Base-by-base conservation (phyloP, 352 stramenopile species). In the Globisporangium cylindrosporum region DNA sequence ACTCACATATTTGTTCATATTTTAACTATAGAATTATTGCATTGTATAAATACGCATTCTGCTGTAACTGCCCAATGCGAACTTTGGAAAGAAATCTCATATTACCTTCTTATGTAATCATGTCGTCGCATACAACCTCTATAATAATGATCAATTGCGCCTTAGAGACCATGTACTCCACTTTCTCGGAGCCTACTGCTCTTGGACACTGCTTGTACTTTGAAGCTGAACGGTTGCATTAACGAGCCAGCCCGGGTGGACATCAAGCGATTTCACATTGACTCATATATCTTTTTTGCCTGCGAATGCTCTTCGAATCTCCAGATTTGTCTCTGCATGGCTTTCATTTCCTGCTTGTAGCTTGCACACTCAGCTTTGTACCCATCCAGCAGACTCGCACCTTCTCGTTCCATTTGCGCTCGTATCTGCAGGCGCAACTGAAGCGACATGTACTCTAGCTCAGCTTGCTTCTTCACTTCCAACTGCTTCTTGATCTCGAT, bases 381-480 rank as follows among this genome's bases (percentile, higher is more conserved):
- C 9, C 9, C 20, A 48, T 61, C 56, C 32, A 46, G 5, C n/a
- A 32, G 56, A 48, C 56, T 48, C 20, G 32, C 32, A 15, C 20
- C 12, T 36, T 61, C 29, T 48, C 73, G 59, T 4, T 73, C 75
- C 8, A 79, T 63, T 64, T 85, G 77, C 22, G 59, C 73, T 49
- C 66, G 68, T 25, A 83, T 53, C 32, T 84, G 73, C 29, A 84
- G 62, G 5, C 71, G 77, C 56, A 76, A 62, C 51, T 80, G 77
- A 9, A 76, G 66, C 34, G 73, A 64, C 57, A 79, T 57, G 64
- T 72, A 82, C 73, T 84, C 71, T 9, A 87, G 49, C 62, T 84
- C 73, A 12, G 60, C 62, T 3, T 71, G 38, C 55, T 83, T 82
- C 20, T 74, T 78, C 18, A 27, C 59, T 29, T 80, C 69, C 0